These are phyloP conservation scores for Starmerella asiatica DNA, from an alignment of 805 yeast genomes.

Conservation along the genomic window DNA sequence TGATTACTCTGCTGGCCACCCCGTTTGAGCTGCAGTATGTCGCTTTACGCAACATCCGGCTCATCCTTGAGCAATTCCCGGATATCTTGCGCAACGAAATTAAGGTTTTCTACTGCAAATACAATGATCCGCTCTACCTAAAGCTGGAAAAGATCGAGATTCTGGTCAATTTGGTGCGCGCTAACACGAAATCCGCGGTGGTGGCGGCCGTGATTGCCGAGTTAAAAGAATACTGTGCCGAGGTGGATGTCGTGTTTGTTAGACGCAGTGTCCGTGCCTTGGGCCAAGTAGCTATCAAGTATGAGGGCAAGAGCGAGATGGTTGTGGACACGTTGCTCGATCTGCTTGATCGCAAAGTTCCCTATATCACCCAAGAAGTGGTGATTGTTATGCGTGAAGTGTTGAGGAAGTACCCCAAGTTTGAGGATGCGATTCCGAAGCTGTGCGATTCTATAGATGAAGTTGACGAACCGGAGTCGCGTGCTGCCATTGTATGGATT, in stretches of 20 bases:
- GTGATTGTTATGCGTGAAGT: constrained; percentile 65
- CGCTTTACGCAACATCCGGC: constrained; percentile 78
- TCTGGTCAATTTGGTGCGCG: constrained; percentile 62
- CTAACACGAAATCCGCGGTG: constrained; percentile 36
- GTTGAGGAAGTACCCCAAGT: constrained; percentile 55
- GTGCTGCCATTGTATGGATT: constrained; percentile 70
- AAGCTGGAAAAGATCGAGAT: constrained; percentile 90
- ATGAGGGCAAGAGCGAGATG: constrained; percentile 45
- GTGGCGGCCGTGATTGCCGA: constrained; percentile 47
- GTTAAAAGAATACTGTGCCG: constrained; percentile 76
- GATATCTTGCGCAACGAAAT: constrained; percentile 60
- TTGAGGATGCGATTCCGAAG: constrained; percentile 36
- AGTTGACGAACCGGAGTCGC: constrained; percentile 71
- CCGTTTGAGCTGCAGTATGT: constrained; percentile 94
- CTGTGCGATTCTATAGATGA: constrained; percentile 37
- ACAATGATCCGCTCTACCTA: constrained; percentile 81
- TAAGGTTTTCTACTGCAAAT: constrained; percentile 80
- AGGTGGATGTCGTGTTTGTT: constrained; percentile 79
- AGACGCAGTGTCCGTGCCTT: constrained; percentile 79
- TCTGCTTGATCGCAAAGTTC: constrained; percentile 43
- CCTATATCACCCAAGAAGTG: constrained; percentile 68
- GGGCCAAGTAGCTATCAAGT: constrained; percentile 76
- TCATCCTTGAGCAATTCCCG: constrained; percentile 81
- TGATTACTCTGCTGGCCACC: constrained; percentile 73
- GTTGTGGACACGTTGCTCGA: constrained; percentile 59